Percentiles rank a stretch among this genome's conserved stretches.
Evolutionary conservation across 306 rosid species (phyloP).

Genomic region (Betula pendula): DNA sequence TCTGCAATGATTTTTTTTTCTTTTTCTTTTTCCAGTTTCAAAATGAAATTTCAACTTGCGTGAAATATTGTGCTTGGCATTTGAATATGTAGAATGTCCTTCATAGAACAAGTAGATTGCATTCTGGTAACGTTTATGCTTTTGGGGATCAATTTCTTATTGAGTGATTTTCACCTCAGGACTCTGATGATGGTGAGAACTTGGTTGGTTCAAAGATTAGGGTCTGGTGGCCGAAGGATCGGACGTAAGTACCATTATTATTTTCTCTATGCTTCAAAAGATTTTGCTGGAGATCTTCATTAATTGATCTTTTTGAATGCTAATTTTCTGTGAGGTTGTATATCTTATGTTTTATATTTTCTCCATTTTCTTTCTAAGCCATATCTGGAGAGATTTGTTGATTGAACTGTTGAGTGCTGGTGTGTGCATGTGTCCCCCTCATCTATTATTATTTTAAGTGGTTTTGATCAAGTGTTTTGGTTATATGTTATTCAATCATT

Average conservation of each 20-base stretch:
- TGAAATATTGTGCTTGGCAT: neutral
- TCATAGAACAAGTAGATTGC: neutral
- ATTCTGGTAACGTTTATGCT: slow-evolving; percentile 2
- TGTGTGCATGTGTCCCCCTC: neutral
- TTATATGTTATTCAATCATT: neutral
- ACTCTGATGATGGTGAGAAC: slow-evolving; percentile 46
- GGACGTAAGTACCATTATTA: slow-evolving; percentile 48
- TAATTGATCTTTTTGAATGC: slow-evolving; percentile 7
- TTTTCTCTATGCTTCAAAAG: slow-evolving; percentile 10
- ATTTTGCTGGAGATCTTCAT: slow-evolving; percentile 13
- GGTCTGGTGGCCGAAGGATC: slow-evolving; percentile 94
- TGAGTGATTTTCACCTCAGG: slow-evolving; percentile 43
- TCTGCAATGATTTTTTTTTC: neutral
- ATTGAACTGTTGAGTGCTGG: neutral
- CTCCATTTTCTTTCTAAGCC: neutral
- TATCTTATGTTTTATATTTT: neutral
- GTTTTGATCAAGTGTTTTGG: neutral
- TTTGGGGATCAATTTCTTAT: slow-evolving; percentile 18
- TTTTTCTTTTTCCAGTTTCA: neutral
- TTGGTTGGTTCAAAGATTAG: slow-evolving; percentile 63
- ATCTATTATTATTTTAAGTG: neutral
- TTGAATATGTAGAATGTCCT: neutral
- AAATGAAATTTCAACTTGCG: neutral
- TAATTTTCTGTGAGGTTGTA: neutral
- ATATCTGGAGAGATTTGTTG: neutral